phyloP scores from a whole-genome alignment of 225 moss, liverwort and hornwort species.

The Polytrichum formosum region DNA sequence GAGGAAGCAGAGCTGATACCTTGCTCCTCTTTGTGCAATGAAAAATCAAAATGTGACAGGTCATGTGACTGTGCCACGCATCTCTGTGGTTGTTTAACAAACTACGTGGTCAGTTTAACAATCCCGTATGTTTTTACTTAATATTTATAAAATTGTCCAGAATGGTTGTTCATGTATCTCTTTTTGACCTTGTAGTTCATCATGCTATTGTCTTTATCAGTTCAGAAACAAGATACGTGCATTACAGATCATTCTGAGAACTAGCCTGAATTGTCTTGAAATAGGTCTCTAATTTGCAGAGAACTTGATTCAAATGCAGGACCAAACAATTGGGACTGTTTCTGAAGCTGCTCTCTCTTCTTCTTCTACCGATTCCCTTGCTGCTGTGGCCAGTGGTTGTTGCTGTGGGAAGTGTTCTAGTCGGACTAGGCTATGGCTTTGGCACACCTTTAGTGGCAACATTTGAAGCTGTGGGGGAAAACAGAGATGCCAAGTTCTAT shows the following conservation, averaged over 20 bases:
- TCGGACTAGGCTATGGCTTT: conserved; percentile 81
- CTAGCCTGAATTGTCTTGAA: not conserved
- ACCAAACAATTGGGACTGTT: conserved; percentile 69
- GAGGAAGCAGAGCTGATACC: too few species aligned
- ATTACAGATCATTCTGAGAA: not conserved
- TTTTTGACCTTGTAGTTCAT: not conserved
- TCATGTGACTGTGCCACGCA: too few species aligned
- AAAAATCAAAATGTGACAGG: too few species aligned
- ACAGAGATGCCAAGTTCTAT: conserved; percentile 43
- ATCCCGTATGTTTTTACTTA: too few species aligned
- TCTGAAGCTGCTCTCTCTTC: conserved; percentile 48
- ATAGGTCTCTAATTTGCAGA: not conserved
- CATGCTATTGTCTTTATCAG: not conserved
- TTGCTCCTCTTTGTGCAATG: too few species aligned
- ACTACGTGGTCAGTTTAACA: too few species aligned
- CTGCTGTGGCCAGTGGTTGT: conserved; percentile 66
- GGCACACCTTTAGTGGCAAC: conserved; percentile 74
- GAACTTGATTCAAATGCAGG: conserved; percentile 24
- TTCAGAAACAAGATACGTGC: not conserved
- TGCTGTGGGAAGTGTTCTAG: conserved; percentile 49
- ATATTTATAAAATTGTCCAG: too few species aligned
- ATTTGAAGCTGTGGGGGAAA: conserved; percentile 66
- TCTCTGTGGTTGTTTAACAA: too few species aligned
- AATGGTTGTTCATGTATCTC: too few species aligned
- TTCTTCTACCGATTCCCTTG: conserved; percentile 61